A percentile compares a stretch with the other conserved stretches of the same genome.
Conservation (phyloP, 2,329 filamentous ascomycete species). For the Daldinia eschscholtzii region DNA sequence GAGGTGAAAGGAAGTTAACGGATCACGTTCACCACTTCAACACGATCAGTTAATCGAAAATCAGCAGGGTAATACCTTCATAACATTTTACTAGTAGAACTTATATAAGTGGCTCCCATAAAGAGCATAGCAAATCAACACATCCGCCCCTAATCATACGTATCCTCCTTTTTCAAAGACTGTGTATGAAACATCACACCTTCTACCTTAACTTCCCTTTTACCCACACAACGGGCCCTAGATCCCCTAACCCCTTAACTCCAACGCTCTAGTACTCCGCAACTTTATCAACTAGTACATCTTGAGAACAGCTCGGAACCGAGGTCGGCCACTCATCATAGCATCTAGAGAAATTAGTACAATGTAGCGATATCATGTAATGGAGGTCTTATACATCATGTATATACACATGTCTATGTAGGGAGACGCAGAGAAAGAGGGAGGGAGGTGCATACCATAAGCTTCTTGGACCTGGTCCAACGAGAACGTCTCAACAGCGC, state of each 20-base stretch:
- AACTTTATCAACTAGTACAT: constrained; percentile 5
- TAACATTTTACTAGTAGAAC: not conserved
- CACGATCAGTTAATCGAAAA: not conserved
- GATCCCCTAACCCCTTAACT: constrained; percentile 6
- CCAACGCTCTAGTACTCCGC: not conserved
- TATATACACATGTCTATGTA: not conserved
- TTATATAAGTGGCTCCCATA: constrained; percentile 3
- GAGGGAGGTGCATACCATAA: constrained; percentile 19
- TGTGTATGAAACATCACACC: constrained; percentile 2
- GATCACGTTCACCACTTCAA: not conserved
- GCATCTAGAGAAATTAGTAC: constrained; percentile 26
- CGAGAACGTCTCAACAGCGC: constrained; percentile 36
- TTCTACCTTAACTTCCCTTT: constrained; percentile 12
- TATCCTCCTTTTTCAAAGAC: not conserved
- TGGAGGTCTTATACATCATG: no score
- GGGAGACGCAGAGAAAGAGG: not conserved
- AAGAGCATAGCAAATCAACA: not conserved
- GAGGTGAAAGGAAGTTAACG: not conserved
- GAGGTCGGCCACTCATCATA: constrained; percentile 21
- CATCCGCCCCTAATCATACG: not conserved
- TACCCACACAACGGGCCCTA: not conserved
- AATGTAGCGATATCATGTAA: not conserved
- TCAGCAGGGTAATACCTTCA: not conserved
- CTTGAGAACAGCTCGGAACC: constrained; percentile 32
- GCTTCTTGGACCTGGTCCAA: constrained; percentile 34